Percentiles rank a stretch among this genome's conserved stretches.
Conservation (phyloP, 106 monocot species). For the Narthecium ossifragum region DNA sequence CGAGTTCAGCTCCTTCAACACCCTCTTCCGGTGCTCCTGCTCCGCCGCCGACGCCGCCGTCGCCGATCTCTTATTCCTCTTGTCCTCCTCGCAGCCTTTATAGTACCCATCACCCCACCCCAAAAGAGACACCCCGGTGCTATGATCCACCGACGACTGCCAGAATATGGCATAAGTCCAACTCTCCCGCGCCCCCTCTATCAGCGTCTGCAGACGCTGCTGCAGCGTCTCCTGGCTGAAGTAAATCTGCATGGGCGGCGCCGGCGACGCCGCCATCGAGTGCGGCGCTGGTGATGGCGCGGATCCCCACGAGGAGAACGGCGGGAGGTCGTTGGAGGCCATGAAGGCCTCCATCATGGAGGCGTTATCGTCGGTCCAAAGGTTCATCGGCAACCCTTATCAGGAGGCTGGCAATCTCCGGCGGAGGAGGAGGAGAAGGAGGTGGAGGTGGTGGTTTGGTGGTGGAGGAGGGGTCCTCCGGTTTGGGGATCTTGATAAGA, state of each 20-base stretch:
- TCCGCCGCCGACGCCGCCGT: conserved; percentile 26
- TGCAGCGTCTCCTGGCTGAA: conserved; percentile 48
- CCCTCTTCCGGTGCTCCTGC: conserved; percentile 72
- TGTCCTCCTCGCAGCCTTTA: conserved; percentile 60
- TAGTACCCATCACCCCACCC: conserved; percentile 96
- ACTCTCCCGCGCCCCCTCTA: conserved; percentile 43
- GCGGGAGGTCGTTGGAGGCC: conserved; percentile 36
- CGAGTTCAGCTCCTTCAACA: conserved; percentile 66
- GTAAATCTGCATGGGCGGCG: background rate
- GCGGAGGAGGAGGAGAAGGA: background rate
- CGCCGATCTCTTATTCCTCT: conserved; percentile 22
- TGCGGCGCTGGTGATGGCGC: background rate
- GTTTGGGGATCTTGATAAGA: no score
- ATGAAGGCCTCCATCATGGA: conserved; percentile 94
- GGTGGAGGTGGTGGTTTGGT: no score
- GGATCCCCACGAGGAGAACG: conserved; percentile 20
- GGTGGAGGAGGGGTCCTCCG: no score
- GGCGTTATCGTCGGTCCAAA: conserved; percentile 52
- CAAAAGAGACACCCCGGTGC: conserved; percentile 39
- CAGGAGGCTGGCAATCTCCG: no score
- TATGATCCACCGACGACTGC: conserved; percentile 55
- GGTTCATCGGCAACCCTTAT: background rate
- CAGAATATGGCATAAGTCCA: conserved; percentile 96
- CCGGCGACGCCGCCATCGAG: background rate
- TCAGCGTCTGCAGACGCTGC: conserved; percentile 63